A percentile compares a stretch with the other conserved stretches of the same genome.
These are phyloP conservation scores for Scopulariopsis brevicaulis DNA, from an alignment of 2,329 filamentous ascomycete species.

Conservation along the genomic window DNA sequence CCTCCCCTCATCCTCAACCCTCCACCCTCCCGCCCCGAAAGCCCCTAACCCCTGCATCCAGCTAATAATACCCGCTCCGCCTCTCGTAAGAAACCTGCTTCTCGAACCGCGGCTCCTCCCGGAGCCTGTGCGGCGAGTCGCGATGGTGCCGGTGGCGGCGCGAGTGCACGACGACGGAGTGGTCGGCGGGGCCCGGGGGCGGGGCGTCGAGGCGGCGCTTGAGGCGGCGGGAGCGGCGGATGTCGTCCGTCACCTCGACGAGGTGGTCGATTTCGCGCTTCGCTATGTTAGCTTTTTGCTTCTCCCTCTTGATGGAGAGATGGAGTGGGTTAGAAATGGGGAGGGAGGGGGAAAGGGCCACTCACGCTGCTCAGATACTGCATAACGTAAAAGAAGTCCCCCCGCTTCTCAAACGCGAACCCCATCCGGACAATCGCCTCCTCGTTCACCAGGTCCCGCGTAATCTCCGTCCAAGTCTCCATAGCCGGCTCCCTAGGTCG, in stretches of 20 bases:
- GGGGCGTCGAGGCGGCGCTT: background rate
- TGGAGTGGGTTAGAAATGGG: background rate
- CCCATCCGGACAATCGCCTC: conserved; percentile 79
- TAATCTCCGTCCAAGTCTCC: conserved; percentile 93
- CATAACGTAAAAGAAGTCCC: conserved; percentile 84
- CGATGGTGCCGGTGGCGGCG: conserved; percentile 2
- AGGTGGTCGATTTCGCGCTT: conserved; percentile 3
- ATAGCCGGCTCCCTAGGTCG: conserved; percentile 32
- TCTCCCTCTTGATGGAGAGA: background rate
- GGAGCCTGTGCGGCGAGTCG: background rate
- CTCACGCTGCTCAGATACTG: conserved; percentile 51
- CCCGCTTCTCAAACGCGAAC: conserved; percentile 85
- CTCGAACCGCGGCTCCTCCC: background rate
- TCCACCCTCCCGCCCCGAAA: background rate
- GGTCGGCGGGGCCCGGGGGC: too few species aligned
- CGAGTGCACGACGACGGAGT: background rate
- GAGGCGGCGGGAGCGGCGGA: conserved; percentile 2
- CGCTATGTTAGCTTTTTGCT: background rate
- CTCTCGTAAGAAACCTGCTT: background rate
- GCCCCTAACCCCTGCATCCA: background rate
- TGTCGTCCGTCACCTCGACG: conserved; percentile 2
- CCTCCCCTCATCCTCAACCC: background rate
- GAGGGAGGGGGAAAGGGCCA: background rate
- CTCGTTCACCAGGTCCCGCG: conserved; percentile 77
- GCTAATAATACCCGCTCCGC: background rate